Base-by-base conservation (phyloP, 1,139 yeast species). In the Yamadazyma oceani region DNA sequence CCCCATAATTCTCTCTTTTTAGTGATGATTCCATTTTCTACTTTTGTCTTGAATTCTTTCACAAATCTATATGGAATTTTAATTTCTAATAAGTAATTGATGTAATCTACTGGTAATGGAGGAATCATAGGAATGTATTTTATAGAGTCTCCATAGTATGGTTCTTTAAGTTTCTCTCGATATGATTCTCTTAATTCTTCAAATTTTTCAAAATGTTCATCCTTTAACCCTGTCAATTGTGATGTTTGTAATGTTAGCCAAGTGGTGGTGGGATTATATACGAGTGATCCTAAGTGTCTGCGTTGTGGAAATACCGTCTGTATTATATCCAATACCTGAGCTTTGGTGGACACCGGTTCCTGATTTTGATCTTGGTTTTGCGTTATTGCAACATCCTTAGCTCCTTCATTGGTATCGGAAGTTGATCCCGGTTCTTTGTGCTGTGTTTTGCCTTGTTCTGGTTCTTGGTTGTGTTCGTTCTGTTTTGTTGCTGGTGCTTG, bases 1-100 rank as follows among this genome's bases (percentile, higher is more conserved):
- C 98, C 98, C 97, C 97, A 92, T 2, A 89, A 54, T 39, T 78
- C 76, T 30, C 95, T 66, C 42, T 75, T 69, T 27, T 47, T 35
- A 14, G 47, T 38, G 13, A 55, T 55, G 12, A 69, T 63, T 26
- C 69, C 65, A 21, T 61, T 62, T 40, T 73, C 57, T 54, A 55
- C 39, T 10, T 49, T 46, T n/a, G 53, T 53, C 38, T 54, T 50
- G 38, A 65, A 64, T 22, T 47, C 42, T 24, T 58, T 54, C 25
- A 68, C 55, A 40, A 55, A 60, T 38, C 69, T 54, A 31, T 67
- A 66, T 1, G 92, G 83, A n/a, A 86, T 73, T 39, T 82, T 73
- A 21, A 86, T 69, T 43, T 85, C 85, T 19, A 86, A 54, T 3
- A 81, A 62, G 37, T 75, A 64, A 55, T 86, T 87, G 46, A 80